A percentile compares a stretch with the other conserved stretches of the same genome.
phyloP scores from a whole-genome alignment of 2,329 filamentous ascomycete species.

The Botrytis medusae region DNA sequence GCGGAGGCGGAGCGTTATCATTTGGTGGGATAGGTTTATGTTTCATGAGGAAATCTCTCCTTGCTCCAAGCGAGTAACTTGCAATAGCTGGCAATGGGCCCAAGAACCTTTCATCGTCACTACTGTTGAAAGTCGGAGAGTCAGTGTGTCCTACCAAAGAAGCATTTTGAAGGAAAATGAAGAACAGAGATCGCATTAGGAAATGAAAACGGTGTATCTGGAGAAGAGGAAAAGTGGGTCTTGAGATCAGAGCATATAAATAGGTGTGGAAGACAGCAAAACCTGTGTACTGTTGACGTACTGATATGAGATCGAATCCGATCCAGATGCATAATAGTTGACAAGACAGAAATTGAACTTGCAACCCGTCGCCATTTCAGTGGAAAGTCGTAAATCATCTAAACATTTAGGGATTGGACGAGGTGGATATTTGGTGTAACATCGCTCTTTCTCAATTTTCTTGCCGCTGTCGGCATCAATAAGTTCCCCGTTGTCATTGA shows the following conservation, averaged over 20 bases:
- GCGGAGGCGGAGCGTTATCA: constrained; percentile 31
- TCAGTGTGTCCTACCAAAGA: neutral
- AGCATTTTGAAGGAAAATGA: neutral
- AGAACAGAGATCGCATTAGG: neutral
- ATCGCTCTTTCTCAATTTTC: constrained; percentile 52
- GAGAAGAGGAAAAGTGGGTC: neutral
- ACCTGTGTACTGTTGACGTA: neutral
- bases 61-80: constrained; percentile 70
- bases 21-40: constrained; percentile 61
- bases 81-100: constrained; percentile 70
- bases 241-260: neutral
- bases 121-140: constrained; percentile 39
- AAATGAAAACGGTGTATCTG: neutral
- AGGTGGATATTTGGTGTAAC: constrained; percentile 56
- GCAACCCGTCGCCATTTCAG: constrained; percentile 65
- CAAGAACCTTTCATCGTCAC: constrained; percentile 77
- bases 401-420: constrained; percentile 72
- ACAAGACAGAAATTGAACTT: constrained; percentile 77
- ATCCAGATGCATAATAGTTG: constrained; percentile 78
- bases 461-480: constrained; percentile 47
- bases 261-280: neutral
- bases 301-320: constrained; percentile 76
- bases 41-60: constrained; percentile 75
- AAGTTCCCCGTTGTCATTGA: constrained; percentile 48
- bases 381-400: constrained; percentile 58